Conservation (phyloP, 2,329 filamentous ascomycete genomes). For the Orbilia brochopaga region DNA sequence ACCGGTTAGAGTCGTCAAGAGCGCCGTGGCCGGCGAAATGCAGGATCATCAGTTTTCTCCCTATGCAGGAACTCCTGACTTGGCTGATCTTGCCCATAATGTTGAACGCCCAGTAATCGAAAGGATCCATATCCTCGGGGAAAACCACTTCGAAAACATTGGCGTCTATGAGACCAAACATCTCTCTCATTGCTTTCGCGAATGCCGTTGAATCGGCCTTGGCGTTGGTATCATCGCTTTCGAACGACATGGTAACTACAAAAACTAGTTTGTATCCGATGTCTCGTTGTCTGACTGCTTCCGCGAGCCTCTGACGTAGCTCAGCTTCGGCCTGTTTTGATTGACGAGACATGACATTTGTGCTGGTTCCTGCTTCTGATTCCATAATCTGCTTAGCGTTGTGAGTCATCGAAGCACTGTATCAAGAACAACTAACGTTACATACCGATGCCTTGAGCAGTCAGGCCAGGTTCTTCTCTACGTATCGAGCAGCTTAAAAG, state of each 20-base stretch:
- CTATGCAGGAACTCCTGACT: background rate
- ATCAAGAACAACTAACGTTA: no score
- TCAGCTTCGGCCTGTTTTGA: no score
- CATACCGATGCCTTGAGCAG: no score
- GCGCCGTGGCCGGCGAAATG: conserved; percentile 7
- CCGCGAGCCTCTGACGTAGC: no score
- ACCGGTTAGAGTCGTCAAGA: background rate
- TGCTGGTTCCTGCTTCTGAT: no score
- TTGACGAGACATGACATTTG: no score
- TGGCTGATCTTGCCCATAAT: background rate
- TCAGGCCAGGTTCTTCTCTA: no score
- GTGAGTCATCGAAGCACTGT: no score
- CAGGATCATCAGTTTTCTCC: background rate
- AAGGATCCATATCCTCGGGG: background rate
- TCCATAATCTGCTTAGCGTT: no score
- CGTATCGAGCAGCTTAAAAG: no score
- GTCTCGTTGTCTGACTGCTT: no score
- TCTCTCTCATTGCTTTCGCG: background rate
- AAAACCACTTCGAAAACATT: conserved; percentile 6
- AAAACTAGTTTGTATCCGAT: no score
- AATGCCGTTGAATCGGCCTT: background rate
- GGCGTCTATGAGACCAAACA: background rate
- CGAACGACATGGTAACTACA: background rate
- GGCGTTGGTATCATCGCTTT: background rate
- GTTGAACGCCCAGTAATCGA: background rate